Base-by-base conservation (phyloP, 1,284 basidiomycete genomes). In the Trichosporon faecale region DNA sequence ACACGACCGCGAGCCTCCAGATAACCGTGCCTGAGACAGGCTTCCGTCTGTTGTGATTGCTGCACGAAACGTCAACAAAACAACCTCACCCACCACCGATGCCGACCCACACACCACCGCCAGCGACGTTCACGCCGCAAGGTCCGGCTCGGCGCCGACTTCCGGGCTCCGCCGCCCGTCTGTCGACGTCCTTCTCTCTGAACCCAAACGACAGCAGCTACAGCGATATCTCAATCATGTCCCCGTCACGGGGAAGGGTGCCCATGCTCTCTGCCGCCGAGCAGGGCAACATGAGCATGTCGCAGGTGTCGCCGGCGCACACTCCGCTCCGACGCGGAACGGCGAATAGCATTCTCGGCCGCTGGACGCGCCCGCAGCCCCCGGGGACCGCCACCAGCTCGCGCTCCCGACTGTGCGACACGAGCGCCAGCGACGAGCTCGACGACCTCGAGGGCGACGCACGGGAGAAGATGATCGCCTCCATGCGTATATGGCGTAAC, bases 401-500 rank as follows among this genome's bases (percentile, higher is more conserved):
- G 4, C 70, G 70, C 44, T 69, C 66, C 4, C 66, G 69, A 23
- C 67, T 70, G 31, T 64, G 64, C 35, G 68, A 65, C 52, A 74
- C 31, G 63, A 70, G 64, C 5, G 37, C 23, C 23, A 67, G 44
- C 18, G 46, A 69, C 25, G 68, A 69, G 61, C 66, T 66, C 18
- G 88, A 89, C 35, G 82, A 81, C 0, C 86, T 86, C 40, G 76
- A 75, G 3, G 73, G 73, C 14, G 88, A 88, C 7, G 86, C 88
- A 49, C 90, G 91, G 2, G 73, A 72, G 91, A 88, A 88, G 1
- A 90, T 93, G 86, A 89, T 98, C 4, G 94, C 97, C 80, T 88
- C 94, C n/a, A 95, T 99, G 90, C 87, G 97, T 68, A 83, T 94
- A 55, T 99, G 97, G 97, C 86, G 97, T 66, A 94, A 98, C 79